A percentile compares a stretch with the other conserved stretches of the same genome.
Evolutionary conservation across 2,329 filamentous ascomycete genomes (phyloP).

Genomic region (Cordyceps tenuipes): DNA sequence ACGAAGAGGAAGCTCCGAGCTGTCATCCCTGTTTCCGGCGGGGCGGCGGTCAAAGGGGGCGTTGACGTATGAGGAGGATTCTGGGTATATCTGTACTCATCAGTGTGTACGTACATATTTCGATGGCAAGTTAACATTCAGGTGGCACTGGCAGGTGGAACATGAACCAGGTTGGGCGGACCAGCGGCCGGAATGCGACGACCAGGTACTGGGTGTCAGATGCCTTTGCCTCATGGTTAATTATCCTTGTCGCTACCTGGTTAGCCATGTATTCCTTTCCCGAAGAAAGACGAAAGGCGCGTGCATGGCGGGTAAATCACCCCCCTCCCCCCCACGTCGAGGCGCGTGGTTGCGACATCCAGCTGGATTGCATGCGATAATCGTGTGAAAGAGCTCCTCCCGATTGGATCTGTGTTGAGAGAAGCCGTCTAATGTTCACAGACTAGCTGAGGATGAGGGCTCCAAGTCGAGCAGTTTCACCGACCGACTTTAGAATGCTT

Average conservation of each 20-base stretch:
- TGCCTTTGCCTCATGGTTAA: neutral
- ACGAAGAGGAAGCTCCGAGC: constrained; percentile 1
- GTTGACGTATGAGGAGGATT: neutral
- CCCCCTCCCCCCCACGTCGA: neutral
- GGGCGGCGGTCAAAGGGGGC: neutral
- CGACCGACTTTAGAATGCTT: neutral
- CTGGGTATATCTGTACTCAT: neutral
- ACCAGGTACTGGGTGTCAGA: neutral
- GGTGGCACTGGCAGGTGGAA: neutral
- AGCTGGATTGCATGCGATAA: neutral
- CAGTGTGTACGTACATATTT: neutral
- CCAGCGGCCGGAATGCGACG: too few species aligned
- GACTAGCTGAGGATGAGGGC: too few species aligned
- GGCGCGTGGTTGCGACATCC: neutral
- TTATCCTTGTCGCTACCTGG: neutral
- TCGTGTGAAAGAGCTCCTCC: neutral
- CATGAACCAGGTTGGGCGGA: neutral
- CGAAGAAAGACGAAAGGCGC: neutral
- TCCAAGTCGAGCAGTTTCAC: too few species aligned
- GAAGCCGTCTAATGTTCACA: too few species aligned
- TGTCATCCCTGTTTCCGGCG: neutral
- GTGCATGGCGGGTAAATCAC: neutral
- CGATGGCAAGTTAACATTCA: too few species aligned
- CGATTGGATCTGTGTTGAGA: neutral
- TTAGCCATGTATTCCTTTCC: neutral